A percentile compares a stretch with the other conserved stretches of the same genome.
Conservation (phyloP, 306 rosid genomes). For the Arachis hypogaea region DNA sequence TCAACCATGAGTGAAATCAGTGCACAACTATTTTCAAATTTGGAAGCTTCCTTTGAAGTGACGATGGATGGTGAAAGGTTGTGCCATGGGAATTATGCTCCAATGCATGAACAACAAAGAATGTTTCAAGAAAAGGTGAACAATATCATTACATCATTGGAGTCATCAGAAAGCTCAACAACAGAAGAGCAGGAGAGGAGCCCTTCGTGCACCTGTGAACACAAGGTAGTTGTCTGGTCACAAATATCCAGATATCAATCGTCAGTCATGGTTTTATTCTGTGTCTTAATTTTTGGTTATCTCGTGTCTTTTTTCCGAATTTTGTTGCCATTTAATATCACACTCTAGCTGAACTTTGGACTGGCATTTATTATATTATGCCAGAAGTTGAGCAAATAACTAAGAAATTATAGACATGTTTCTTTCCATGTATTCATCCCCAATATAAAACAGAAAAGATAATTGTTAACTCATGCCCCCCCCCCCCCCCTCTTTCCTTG, state of each 20-base stretch:
- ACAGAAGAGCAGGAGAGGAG: constrained; percentile 43
- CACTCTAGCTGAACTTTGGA: constrained; percentile 36
- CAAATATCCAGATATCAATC: constrained; percentile 57
- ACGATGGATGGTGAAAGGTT: constrained; percentile 45
- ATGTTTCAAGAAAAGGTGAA: constrained; percentile 59
- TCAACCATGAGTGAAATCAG: constrained; percentile 74
- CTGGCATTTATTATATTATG: constrained; percentile 34
- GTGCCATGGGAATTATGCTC: constrained; percentile 41
- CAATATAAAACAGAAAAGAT: constrained; percentile 15
- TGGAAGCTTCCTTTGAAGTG: constrained; percentile 58
- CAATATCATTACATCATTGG: constrained; percentile 54
- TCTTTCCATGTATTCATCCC: constrained; percentile 13
- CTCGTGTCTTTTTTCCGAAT: constrained; percentile 34
- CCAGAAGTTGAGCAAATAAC: constrained; percentile 37
- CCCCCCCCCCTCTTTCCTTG: background rate
- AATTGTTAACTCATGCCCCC: constrained; percentile 16
- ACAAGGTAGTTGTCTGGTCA: constrained; percentile 81
- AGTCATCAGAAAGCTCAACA: constrained; percentile 53
- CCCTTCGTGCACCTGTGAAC: constrained; percentile 50
- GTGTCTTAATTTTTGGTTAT: constrained; percentile 51
- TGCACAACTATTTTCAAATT: constrained; percentile 57
- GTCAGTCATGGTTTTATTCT: constrained; percentile 54
- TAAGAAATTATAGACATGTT: constrained; percentile 25
- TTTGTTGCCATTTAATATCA: constrained; percentile 33
- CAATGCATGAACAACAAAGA: constrained; percentile 56